Conservation (phyloP, 2,329 filamentous ascomycete species). For the Zymoseptoria crescenta region DNA sequence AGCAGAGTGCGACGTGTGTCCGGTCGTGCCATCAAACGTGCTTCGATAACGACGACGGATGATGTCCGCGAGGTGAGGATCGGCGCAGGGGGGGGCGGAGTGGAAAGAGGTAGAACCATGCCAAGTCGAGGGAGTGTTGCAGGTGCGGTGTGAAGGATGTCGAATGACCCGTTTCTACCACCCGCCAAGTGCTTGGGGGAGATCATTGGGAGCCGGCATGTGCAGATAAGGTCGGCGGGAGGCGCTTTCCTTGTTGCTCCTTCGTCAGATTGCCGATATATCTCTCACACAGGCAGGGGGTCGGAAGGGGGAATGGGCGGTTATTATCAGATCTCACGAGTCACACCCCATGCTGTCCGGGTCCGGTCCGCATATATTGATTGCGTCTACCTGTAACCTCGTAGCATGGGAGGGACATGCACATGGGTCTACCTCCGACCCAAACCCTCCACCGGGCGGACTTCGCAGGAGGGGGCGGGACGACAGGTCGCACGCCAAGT, state of each 20-base stretch:
- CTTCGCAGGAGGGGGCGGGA: not conserved
- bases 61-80: not conserved
- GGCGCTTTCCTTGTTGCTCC: not conserved
- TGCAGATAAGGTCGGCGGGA: not conserved
- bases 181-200: not conserved
- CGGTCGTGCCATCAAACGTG: not conserved
- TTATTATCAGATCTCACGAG: not conserved
- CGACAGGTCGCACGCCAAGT: not conserved
- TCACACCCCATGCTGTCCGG: no score
- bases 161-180: not conserved
- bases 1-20: not conserved
- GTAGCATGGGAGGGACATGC: no score
- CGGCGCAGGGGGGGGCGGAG: not conserved
- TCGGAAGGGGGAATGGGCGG: no score
- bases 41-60: not conserved
- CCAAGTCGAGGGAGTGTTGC: not conserved
- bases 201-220: not conserved
- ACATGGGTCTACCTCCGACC: not conserved
- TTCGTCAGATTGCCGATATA: not conserved
- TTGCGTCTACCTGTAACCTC: no score
- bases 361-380: not conserved
- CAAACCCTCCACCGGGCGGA: not conserved
- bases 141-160: not conserved
- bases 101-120: not conserved
- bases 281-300: not conserved